Percentiles rank a stretch among this genome's conserved stretches.
Conservation (phyloP, 176 grass and related monocot species). For the Oryza longistaminata region DNA sequence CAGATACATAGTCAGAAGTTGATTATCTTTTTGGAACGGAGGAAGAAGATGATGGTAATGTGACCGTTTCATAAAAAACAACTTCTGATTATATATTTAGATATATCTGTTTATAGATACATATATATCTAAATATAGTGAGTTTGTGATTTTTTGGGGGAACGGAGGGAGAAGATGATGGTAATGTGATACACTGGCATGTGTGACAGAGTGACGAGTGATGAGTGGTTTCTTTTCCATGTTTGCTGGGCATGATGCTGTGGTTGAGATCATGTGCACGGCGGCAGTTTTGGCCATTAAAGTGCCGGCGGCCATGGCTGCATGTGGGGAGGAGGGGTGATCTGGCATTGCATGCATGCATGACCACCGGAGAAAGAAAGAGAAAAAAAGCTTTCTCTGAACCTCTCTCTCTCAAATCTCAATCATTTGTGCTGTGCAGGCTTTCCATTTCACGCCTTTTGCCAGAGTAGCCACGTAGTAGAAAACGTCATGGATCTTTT, state of each 20-base stretch:
- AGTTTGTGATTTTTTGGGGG: too few relatives aligned
- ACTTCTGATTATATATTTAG: too few relatives aligned
- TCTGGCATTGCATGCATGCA: slow-evolving; percentile 10
- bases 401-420: not conserved
- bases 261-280: slow-evolving; percentile 32
- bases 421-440: slow-evolving; percentile 45
- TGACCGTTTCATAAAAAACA: too few relatives aligned
- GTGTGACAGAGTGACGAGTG: not conserved
- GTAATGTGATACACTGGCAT: not conserved
- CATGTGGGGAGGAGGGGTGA: slow-evolving; percentile 28
- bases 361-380: not conserved
- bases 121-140: too few relatives aligned
- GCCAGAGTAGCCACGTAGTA: slow-evolving; percentile 33
- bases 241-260: slow-evolving; percentile 33
- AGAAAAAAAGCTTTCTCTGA: not conserved
- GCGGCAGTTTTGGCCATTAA: slow-evolving; percentile 38
- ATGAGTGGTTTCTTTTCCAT: slow-evolving; percentile 5
- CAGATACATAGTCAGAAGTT: too few relatives aligned
- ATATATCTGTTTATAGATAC: too few relatives aligned
- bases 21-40: too few relatives aligned
- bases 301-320: slow-evolving; percentile 22
- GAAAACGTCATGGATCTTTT: slow-evolving; percentile 40
- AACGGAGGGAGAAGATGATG: not conserved
- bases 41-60: too few relatives aligned
- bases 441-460: slow-evolving; percentile 26